phyloP scores from a whole-genome alignment of 352 stramenopile species.

The Phytophthora citricola region DNA sequence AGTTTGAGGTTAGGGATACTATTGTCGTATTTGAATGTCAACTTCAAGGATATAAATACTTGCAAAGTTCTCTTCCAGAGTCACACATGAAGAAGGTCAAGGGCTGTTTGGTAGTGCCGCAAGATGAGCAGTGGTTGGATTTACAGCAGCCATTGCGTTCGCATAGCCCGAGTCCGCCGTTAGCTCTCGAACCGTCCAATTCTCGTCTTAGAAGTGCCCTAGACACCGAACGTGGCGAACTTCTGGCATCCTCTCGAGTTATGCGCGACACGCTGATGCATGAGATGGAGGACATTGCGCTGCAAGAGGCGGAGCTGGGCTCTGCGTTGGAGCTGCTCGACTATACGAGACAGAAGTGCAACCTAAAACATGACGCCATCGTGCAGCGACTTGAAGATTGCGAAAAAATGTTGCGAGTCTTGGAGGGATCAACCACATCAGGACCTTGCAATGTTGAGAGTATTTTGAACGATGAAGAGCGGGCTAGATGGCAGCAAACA shows the following conservation, averaged over 20 bases:
- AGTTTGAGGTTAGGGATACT: too few relatives aligned
- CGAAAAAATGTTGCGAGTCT: constrained; percentile 41
- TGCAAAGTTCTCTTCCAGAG: too few relatives aligned
- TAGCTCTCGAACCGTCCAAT: too few relatives aligned
- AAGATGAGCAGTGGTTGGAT: constrained; percentile 42
- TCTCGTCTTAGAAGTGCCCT: not conserved
- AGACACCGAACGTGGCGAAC: constrained; percentile 26
- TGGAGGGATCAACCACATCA: constrained; percentile 22
- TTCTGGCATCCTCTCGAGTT: constrained; percentile 54
- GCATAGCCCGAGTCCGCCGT: not conserved
- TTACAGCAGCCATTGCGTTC: constrained; percentile 41
- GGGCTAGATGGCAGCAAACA: constrained; percentile 50
- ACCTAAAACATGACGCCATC: constrained; percentile 57
- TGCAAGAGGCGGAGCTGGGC: constrained; percentile 67
- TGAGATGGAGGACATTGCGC: constrained; percentile 63
- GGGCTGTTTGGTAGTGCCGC: constrained; percentile 53
- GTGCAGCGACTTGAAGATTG: constrained; percentile 53
- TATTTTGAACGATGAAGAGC: constrained; percentile 43
- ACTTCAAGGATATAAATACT: too few relatives aligned
- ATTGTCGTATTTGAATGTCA: too few relatives aligned
- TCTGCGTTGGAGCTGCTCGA: constrained; percentile 69
- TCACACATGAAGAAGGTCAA: constrained; percentile 44
- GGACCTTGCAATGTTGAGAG: constrained; percentile 14
- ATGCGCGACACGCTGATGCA: constrained; percentile 63
- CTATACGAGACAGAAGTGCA: constrained; percentile 53